phyloP scores from a whole-genome alignment of 2,329 filamentous ascomycete genomes.

The Stagonosporopsis vannaccii region DNA sequence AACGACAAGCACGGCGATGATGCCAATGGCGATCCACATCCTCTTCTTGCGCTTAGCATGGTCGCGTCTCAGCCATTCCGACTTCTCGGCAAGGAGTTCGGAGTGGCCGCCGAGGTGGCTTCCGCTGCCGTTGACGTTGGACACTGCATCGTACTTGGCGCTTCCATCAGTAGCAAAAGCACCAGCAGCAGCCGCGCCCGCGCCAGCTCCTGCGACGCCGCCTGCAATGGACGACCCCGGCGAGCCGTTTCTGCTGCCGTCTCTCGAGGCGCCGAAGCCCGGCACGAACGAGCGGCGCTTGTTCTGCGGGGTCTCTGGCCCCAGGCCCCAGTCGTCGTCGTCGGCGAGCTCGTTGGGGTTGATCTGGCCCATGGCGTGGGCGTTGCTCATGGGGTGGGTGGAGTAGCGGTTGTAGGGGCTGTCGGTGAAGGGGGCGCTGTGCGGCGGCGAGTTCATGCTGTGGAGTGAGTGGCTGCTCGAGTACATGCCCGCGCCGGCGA shows the following conservation, averaged over 20 bases:
- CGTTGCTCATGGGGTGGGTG: slow-evolving; percentile 42
- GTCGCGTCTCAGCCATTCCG: slow-evolving; percentile 68
- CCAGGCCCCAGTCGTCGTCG: slow-evolving; percentile 85
- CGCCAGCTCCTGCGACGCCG: slow-evolving; percentile 54
- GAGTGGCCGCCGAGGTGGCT: slow-evolving; percentile 20
- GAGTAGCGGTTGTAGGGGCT: slow-evolving; percentile 72
- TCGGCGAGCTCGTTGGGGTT: slow-evolving; percentile 84
- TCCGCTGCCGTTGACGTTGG: slow-evolving; percentile 25
- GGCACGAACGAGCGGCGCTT: slow-evolving; percentile 65
- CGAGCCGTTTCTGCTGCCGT: slow-evolving; percentile 49
- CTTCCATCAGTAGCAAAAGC: slow-evolving; percentile 42
- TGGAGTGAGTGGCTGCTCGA: slow-evolving; percentile 54
- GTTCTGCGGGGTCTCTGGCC: slow-evolving; percentile 55
- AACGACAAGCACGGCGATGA: slow-evolving; percentile 70
- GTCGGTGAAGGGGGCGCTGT: slow-evolving; percentile 60
- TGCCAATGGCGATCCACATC: slow-evolving; percentile 71
- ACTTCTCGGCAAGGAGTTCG: slow-evolving; percentile 64
- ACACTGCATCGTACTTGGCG: slow-evolving; percentile 66
- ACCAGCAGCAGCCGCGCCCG: slow-evolving; percentile 46
- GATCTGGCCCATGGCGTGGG: slow-evolving; percentile 57
- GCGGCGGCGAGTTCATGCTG: slow-evolving; percentile 55
- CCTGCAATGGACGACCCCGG: slow-evolving; percentile 52
- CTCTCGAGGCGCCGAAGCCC: slow-evolving; percentile 57
- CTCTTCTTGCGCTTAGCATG: slow-evolving; percentile 64
- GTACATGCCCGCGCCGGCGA: slow-evolving; percentile 43